Evolutionary conservation across 768 basidiomycete species (phyloP).

Genomic region (Calvatia gigantea): DNA sequence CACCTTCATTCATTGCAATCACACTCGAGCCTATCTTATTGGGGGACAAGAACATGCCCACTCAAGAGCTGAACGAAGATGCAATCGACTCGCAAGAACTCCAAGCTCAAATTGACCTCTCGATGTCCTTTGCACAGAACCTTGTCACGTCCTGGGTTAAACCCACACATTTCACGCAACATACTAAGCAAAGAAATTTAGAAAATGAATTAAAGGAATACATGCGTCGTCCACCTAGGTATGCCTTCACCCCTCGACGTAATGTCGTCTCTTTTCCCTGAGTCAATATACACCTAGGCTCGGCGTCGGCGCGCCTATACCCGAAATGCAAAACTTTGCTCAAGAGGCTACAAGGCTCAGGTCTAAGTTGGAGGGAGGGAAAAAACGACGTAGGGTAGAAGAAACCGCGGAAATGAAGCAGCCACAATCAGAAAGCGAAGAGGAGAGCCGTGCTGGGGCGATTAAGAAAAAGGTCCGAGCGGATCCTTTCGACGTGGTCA

Average conservation of each 20-base stretch:
- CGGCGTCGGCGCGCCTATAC: conserved; percentile 68
- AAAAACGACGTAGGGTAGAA: conserved; percentile 45
- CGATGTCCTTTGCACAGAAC: conserved; percentile 72
- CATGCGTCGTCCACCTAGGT: conserved; percentile 72
- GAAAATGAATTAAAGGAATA: conserved; percentile 63
- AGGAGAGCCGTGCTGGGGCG: conserved; percentile 54
- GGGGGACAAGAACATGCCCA: conserved; percentile 15
- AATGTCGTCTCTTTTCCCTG: not conserved
- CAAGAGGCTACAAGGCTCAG: conserved; percentile 63
- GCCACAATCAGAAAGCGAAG: conserved; percentile 37
- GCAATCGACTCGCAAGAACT: conserved; percentile 63
- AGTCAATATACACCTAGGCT: conserved; percentile 39
- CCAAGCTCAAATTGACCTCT: conserved; percentile 80
- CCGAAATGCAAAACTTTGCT: conserved; percentile 40
- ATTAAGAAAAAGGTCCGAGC: conserved; percentile 56
- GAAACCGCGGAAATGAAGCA: conserved; percentile 24
- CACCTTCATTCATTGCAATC: not conserved
- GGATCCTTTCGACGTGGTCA: conserved; percentile 55
- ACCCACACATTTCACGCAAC: conserved; percentile 39
- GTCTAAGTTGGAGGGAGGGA: conserved; percentile 46
- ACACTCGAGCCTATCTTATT: not conserved
- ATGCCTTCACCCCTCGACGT: conserved; percentile 19
- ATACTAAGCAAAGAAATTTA: conserved; percentile 30
- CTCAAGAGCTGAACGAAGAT: conserved; percentile 39
- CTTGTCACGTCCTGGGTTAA: conserved; percentile 78